Percentiles rank a stretch among this genome's conserved stretches.
Evolutionary conservation across 2,329 filamentous ascomycete genomes (phyloP).

Genomic region (Stemphylium vesicarium): DNA sequence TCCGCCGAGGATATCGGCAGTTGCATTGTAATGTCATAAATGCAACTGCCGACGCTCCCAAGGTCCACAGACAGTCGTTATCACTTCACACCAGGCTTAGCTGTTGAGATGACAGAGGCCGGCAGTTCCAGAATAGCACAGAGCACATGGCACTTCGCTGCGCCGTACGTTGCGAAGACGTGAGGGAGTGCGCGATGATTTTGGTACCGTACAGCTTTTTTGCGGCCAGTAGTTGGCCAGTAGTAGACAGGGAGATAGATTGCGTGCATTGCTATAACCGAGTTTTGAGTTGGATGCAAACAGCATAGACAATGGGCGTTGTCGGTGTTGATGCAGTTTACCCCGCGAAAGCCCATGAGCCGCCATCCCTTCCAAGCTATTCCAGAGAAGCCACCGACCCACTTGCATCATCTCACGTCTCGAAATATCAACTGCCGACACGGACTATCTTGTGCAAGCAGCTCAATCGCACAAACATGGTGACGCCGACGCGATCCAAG

Average conservation of each 20-base stretch:
- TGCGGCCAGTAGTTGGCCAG: background rate
- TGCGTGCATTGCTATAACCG: constrained; percentile 5
- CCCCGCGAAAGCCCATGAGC: constrained; percentile 16
- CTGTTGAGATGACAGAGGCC: constrained; percentile 8
- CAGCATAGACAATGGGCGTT: constrained; percentile 1
- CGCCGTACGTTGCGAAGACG: background rate
- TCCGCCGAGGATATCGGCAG: constrained; percentile 19
- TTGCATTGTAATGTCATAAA: constrained; percentile 18
- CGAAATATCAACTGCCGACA: constrained; percentile 25
- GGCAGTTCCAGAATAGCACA: constrained; percentile 26
- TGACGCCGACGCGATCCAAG: constrained; percentile 9
- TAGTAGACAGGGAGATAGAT: background rate
- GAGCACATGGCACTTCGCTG: constrained; percentile 1
- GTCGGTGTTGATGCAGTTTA: constrained; percentile 11
- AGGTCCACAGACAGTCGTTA: constrained; percentile 15
- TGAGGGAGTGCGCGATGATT: constrained; percentile 9
- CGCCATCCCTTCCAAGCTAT: constrained; percentile 10
- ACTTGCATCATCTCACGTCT: constrained; percentile 15
- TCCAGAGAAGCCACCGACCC: constrained; percentile 19
- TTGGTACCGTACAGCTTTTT: background rate
- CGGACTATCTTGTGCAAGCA: constrained; percentile 13
- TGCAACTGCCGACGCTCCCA: constrained; percentile 25
- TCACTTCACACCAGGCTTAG: constrained; percentile 15
- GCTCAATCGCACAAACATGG: constrained; percentile 4
- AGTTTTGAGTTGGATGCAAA: constrained; percentile 9